Base-by-base conservation (phyloP, 257 asterid genomes). In the Jacaranda mimosifolia region DNA sequence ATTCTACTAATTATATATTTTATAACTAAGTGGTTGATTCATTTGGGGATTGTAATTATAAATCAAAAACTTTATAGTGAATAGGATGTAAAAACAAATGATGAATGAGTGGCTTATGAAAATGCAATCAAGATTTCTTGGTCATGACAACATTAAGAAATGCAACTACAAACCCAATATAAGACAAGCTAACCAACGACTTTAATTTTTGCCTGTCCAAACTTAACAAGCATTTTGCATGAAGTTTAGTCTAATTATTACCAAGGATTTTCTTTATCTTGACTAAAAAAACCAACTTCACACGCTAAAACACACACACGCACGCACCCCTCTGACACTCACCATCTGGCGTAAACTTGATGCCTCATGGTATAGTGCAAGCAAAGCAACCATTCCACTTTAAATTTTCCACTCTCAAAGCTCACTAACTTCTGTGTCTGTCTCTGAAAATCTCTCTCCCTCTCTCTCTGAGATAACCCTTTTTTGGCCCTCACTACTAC, bases 291-390 rank as follows among this genome's bases (percentile, higher is more conserved):
- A 42, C 59, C 64, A 77, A 73, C 13, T 83, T 73, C 80, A 79
- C 82, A 78, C 74, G 81, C 87, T n/a, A n/a, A n/a, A n/a, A 83
- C 82, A 39, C 74, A 45, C 56, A 11, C 17, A 11, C 56, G 0
- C 52, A 7, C 52, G 0, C 52, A 12, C 17, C 9, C 4, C 63
- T 9, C 72, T 76, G 40, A 70, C 48, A 77, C 84, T 75, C 84
- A 70, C 68, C 70, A 82, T 70, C 75, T 87, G 89, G 88, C 83
- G 89, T 84, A 86, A 87, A 75, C 74, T 84, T 87, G 91, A 79
- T 89, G 91, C 79, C 89, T 87, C 79, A 88, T 86, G 85, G 56
- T 51, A 75, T 81, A 89, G 89, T 89, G 89, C 87, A 89, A 89
- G 94, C 91, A 74, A 89, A 87, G 92, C 88, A 89, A 89, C 71